A percentile compares a stretch with the other conserved stretches of the same genome.
These are phyloP conservation scores for Lipomyces yamadae DNA, from an alignment of 805 yeast species.

Conservation along the genomic window DNA sequence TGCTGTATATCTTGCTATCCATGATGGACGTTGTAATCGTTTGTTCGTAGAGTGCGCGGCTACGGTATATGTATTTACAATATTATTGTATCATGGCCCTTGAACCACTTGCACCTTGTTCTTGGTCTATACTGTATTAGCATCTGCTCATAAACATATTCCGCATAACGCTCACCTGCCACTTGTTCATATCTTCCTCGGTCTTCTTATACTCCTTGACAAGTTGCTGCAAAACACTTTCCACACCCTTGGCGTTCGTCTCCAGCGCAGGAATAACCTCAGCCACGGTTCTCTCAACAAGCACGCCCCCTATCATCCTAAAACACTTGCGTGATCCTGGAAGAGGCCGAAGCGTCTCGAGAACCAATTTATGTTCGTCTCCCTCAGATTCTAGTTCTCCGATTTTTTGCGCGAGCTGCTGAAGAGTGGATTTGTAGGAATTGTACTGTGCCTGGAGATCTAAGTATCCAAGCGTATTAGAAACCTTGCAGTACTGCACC, in stretches of 20 bases:
- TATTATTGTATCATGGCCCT: constrained; percentile 15
- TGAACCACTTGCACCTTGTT: constrained; percentile 56
- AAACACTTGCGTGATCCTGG: constrained; percentile 74
- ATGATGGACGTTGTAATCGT: not conserved
- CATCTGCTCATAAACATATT: not conserved
- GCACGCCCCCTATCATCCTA: constrained; percentile 92
- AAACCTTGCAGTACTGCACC: not conserved
- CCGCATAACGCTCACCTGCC: constrained; percentile 50
- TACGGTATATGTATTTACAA: not conserved
- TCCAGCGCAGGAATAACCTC: constrained; percentile 70
- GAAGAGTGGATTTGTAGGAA: constrained; percentile 46
- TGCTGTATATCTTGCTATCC: not conserved
- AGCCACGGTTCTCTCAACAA: constrained; percentile 80
- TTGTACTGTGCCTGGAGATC: constrained; percentile 52
- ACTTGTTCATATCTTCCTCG: constrained; percentile 52
- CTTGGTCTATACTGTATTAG: constrained; percentile 42
- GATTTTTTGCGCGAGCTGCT: constrained; percentile 47
- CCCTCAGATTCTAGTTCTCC: constrained; percentile 50
- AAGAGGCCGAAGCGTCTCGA: constrained; percentile 58
- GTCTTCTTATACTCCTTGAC: constrained; percentile 49
- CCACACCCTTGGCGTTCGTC: constrained; percentile 56
- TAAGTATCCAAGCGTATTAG: constrained; percentile 6
- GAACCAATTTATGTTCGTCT: constrained; percentile 58
- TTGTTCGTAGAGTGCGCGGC: not conserved
- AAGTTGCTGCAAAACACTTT: constrained; percentile 48